Evolutionary conservation across 106 monocot genomes (phyloP), one percentile per base, ranked within the genome.

Genomic region (Dendrobium chrysotoxum): DNA sequence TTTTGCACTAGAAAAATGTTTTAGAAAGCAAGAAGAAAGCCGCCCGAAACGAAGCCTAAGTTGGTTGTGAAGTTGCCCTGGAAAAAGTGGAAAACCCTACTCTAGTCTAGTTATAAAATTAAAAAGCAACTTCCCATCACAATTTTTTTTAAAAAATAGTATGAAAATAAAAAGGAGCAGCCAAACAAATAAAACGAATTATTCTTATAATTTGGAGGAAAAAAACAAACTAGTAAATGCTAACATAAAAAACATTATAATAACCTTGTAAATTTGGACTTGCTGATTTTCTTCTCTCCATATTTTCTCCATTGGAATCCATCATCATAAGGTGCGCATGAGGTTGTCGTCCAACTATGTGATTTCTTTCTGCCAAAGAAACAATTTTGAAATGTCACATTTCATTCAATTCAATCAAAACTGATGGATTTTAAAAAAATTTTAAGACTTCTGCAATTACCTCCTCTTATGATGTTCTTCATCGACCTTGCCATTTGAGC

Each of bases 241-340:
- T 61, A 20, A 20, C 21, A 61, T 61, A 0, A 61, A 61, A 61
- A 23, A 61, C 0, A 55, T 12, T 9, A 61, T 61, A n/a, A 20
- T 57, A 41, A 83, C 83, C 83, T 83, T 53, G 83, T 58, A 65
- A 71, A 77, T 53, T 68, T 78, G 44, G 47, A 40, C 45, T 78
- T 78, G 71, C 68, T 78, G 53, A 83, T 83, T 21, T 78, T 83
- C 78, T 83, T 83, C 53, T 83, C 83, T 47, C 83, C 83, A 40
- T 78, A 83, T 55, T 83, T 83, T 78, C 83, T 78, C 83, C 83
- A 83, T 71, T 83, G 83, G 40, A 77, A 45, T 12, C 83, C 83
- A 78, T 83, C 83, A 38, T 83, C 77, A 50, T 77, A 78, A 40
- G 83, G 83, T 40, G 78, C 68, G 39, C 53, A 54, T 26, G 83